These are phyloP conservation scores for Coemansia asiatica DNA, from an alignment of 192 early-diverging fungal species.

Conservation along the genomic window DNA sequence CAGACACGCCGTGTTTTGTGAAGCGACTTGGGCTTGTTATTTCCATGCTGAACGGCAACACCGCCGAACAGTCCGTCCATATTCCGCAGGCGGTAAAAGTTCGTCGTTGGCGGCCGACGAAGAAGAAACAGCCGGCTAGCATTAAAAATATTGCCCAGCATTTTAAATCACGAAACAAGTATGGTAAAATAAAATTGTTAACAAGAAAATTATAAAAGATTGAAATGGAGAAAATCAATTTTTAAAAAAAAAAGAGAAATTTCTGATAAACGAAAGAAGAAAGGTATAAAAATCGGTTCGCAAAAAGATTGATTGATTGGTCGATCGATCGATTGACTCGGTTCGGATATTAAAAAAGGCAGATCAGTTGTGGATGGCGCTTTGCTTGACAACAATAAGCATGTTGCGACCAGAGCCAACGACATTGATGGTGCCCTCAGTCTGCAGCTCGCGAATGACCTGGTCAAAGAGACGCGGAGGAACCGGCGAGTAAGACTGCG, in stretches of 20 bases:
- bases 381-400: constrained; percentile 50
- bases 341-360: background rate
- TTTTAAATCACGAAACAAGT: constrained; percentile 1
- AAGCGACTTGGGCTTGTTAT: constrained; percentile 60
- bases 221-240: background rate
- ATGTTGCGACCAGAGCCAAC: constrained; percentile 48
- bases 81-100: constrained; percentile 28
- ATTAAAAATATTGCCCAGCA: constrained; percentile 15
- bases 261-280: background rate
- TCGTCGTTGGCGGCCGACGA: constrained; percentile 29
- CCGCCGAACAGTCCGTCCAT: constrained; percentile 49
- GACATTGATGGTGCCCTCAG: constrained; percentile 51
- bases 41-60: constrained; percentile 34
- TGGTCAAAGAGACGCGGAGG: constrained; percentile 59
- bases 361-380: constrained; percentile 19
- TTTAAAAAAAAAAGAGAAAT: background rate
- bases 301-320: background rate
- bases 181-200: background rate
- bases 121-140: constrained; percentile 11
- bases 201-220: background rate
- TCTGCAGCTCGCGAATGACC: constrained; percentile 58
- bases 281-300: background rate
- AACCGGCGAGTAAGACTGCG: constrained; percentile 52
- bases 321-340: background rate
- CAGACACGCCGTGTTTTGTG: constrained; percentile 76